phyloP scores from a whole-genome alignment of 2,329 filamentous ascomycete genomes.

The Calonectria montana region DNA sequence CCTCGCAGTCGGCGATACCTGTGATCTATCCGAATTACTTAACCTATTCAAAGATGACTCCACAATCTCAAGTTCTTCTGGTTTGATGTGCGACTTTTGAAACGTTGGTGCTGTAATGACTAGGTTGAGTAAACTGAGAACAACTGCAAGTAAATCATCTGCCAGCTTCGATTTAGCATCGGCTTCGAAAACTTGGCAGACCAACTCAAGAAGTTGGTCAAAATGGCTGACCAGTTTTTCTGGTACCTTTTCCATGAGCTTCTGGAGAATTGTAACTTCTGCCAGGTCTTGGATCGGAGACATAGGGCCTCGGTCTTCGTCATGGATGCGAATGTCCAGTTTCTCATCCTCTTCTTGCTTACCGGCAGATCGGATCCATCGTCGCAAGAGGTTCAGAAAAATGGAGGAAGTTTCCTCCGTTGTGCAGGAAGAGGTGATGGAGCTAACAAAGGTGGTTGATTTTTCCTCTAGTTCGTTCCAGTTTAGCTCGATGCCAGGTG shows the following conservation, averaged over 20 bases:
- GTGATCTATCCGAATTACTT: conserved; percentile 49
- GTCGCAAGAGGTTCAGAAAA: conserved; percentile 69
- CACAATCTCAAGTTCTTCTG: conserved; percentile 56
- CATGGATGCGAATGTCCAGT: conserved; percentile 45
- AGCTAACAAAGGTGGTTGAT: conserved; percentile 58
- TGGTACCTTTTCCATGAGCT: conserved; percentile 71
- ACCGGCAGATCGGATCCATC: conserved; percentile 61
- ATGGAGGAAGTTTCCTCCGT: conserved; percentile 68
- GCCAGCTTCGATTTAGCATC: conserved; percentile 54
- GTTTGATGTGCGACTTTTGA: conserved; percentile 58
- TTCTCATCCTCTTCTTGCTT: conserved; percentile 42
- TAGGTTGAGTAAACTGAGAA: conserved; percentile 71
- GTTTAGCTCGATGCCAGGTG: conserved; percentile 47
- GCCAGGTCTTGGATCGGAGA: conserved; percentile 62
- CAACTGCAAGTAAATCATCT: conserved; percentile 63
- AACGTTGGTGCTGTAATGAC: conserved; percentile 69
- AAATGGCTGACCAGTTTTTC: conserved; percentile 73
- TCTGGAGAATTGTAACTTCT: conserved; percentile 72
- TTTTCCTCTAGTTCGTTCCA: conserved; percentile 60
- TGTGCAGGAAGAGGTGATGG: conserved; percentile 62
- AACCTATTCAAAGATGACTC: conserved; percentile 61
- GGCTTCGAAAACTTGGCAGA: conserved; percentile 67
- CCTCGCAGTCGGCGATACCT: conserved; percentile 63
- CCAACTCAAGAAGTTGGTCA: conserved; percentile 72
- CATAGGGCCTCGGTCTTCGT: conserved; percentile 40